Evolutionary conservation across 2,329 filamentous ascomycete species (phyloP).

Genomic region (Ceratocystis harringtonii): DNA sequence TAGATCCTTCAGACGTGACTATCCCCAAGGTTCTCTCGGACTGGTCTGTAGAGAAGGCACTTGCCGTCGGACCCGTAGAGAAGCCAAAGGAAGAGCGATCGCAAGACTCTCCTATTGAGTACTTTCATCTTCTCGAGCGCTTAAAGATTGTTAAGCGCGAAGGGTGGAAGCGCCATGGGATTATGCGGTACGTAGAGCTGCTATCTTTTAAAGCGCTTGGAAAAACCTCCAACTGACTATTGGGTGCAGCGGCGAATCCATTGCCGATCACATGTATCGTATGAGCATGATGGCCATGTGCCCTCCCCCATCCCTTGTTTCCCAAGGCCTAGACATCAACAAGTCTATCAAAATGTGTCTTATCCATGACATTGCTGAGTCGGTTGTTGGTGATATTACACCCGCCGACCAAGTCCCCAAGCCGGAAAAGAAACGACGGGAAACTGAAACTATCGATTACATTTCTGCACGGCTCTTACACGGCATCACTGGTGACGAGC

Average conservation of each 20-base stretch:
- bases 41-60: slow-evolving; percentile 20
- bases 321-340: slow-evolving; percentile 52
- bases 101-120: slow-evolving; percentile 57
- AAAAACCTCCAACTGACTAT: not conserved
- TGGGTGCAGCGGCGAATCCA: slow-evolving; percentile 57
- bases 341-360: slow-evolving; percentile 92
- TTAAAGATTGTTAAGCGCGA: slow-evolving; percentile 94
- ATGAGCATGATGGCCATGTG: slow-evolving; percentile 96
- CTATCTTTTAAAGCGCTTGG: not conserved
- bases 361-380: slow-evolving; percentile 94
- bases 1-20: slow-evolving; percentile 20
- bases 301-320: slow-evolving; percentile 58
- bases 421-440: slow-evolving; percentile 73
- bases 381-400: slow-evolving; percentile 93
- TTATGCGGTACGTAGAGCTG: slow-evolving; percentile 35
- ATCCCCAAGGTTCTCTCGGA: slow-evolving; percentile 20
- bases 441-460: slow-evolving; percentile 83
- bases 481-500: slow-evolving; percentile 51
- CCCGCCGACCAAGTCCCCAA: slow-evolving; percentile 82
- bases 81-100: slow-evolving; percentile 37
- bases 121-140: slow-evolving; percentile 87
- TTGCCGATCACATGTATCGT: slow-evolving; percentile 98
- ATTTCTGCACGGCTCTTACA: slow-evolving; percentile 62
- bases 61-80: slow-evolving; percentile 23
- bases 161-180: slow-evolving; percentile 83